phyloP scores from a whole-genome alignment of 805 yeast genomes.

The Saccharomycopsis lassenensis region DNA sequence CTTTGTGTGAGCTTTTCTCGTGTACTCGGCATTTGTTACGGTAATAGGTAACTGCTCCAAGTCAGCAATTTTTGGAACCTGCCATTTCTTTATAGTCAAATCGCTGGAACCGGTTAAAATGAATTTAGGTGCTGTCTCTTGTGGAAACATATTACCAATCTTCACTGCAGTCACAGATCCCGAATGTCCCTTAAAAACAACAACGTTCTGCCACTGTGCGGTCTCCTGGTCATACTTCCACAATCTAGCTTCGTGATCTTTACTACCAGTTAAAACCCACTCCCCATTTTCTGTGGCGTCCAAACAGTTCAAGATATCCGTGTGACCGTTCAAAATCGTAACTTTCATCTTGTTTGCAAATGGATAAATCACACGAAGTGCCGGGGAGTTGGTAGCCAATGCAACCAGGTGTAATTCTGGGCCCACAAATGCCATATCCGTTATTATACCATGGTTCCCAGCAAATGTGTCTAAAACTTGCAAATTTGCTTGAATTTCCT shows the following conservation, averaged over 20 bases:
- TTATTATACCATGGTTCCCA: constrained; percentile 93
- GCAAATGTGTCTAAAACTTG: constrained; percentile 50
- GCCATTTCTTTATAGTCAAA: constrained; percentile 80
- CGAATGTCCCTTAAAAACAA: constrained; percentile 64
- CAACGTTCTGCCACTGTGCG: constrained; percentile 25
- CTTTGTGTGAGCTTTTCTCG: constrained; percentile 94
- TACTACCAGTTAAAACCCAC: constrained; percentile 89
- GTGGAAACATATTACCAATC: constrained; percentile 25
- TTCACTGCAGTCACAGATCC: constrained; percentile 76
- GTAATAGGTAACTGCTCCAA: constrained; percentile 6
- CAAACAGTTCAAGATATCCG: constrained; percentile 70
- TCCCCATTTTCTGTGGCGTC: constrained; percentile 70
- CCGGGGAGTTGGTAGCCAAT: constrained; percentile 88
- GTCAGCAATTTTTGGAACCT: constrained; percentile 38
- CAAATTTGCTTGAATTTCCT: constrained; percentile 26
- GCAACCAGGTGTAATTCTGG: constrained; percentile 51
- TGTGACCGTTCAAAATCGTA: constrained; percentile 66
- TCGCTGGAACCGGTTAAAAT: constrained; percentile 78
- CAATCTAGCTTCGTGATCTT: constrained; percentile 74
- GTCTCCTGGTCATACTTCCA: constrained; percentile 55
- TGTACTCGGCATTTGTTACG: constrained; percentile 43
- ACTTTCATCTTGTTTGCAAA: constrained; percentile 47
- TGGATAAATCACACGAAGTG: constrained; percentile 64
- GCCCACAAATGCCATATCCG: constrained; percentile 75
- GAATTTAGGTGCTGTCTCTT: constrained; percentile 43